A percentile compares a stretch with the other conserved stretches of the same genome.
Conservation (phyloP, 805 yeast genomes). For the Lachancea quebecensis region DNA sequence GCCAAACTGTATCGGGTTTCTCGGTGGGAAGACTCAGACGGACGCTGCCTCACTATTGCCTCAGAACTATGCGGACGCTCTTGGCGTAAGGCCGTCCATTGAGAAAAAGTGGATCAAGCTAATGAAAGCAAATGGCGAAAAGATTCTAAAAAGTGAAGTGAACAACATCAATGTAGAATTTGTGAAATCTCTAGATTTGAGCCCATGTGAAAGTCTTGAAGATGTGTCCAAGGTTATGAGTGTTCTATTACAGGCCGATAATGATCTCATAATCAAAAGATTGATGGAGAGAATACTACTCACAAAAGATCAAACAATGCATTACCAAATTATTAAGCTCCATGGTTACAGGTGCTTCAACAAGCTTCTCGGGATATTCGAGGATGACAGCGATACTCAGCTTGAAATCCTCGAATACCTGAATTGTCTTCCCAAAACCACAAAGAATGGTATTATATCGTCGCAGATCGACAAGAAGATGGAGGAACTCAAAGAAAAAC, state of each 20-base stretch:
- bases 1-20: conserved; percentile 80
- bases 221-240: conserved; percentile 78
- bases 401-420: conserved; percentile 51
- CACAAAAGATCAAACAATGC: conserved; percentile 43
- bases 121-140: conserved; percentile 43
- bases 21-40: conserved; percentile 97
- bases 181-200: conserved; percentile 50
- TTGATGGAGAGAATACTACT: conserved; percentile 60
- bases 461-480: conserved; percentile 67
- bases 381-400: conserved; percentile 37
- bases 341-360: conserved; percentile 85
- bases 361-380: conserved; percentile 42
- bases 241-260: conserved; percentile 71
- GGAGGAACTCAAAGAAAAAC: conserved; percentile 31
- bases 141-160: conserved; percentile 43
- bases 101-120: conserved; percentile 68
- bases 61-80: conserved; percentile 74
- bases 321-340: conserved; percentile 57
- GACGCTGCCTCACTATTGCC: conserved; percentile 83
- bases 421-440: conserved; percentile 58
- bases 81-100: conserved; percentile 62
- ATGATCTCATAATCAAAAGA: conserved; percentile 52
- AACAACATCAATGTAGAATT: conserved; percentile 57
- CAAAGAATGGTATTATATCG: conserved; percentile 68
- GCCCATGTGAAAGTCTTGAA: conserved; percentile 38